A percentile compares a stretch with the other conserved stretches of the same genome.
phyloP scores from a whole-genome alignment of 306 rosid species.

The Hippophae gyantsensis region DNA sequence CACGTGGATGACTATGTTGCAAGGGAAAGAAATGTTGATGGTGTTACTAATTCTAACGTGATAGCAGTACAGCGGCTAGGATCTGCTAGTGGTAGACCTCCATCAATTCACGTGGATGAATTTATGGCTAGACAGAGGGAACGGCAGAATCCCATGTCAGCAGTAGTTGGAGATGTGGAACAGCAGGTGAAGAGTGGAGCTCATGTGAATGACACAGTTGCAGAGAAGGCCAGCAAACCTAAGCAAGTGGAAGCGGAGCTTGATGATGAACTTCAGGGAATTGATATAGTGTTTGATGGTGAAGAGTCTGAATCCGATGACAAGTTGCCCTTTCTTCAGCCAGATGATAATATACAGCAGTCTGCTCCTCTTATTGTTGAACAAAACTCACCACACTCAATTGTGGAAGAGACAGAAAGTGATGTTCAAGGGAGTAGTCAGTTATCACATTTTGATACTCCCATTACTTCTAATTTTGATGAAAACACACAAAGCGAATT shows the following conservation, averaged over 20 bases:
- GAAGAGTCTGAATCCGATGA: conserved; percentile 94
- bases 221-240: conserved; percentile 65
- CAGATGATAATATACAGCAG: conserved; percentile 77
- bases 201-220: conserved; percentile 37
- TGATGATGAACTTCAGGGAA: conserved; percentile 94
- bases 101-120: conserved; percentile 97
- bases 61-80: conserved; percentile 78
- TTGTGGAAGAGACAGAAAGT: conserved; percentile 94
- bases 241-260: conserved; percentile 73
- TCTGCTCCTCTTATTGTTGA: conserved; percentile 56
- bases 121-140: conserved; percentile 98
- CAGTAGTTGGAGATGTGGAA: conserved; percentile 62
- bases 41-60: conserved; percentile 58
- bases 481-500: conserved; percentile 73
- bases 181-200: conserved; percentile 51
- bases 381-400: conserved; percentile 89
- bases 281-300: conserved; percentile 89
- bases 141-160: conserved; percentile 70
- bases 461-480: conserved; percentile 55
- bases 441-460: conserved; percentile 59
- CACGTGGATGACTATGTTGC: conserved; percentile 98
- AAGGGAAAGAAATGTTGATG: conserved; percentile 84
- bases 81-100: conserved; percentile 91
- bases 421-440: conserved; percentile 59
- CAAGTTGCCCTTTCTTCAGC: conserved; percentile 86